Conservation (phyloP, 306 rosid species). For the Ammopiptanthus mongolicus region DNA sequence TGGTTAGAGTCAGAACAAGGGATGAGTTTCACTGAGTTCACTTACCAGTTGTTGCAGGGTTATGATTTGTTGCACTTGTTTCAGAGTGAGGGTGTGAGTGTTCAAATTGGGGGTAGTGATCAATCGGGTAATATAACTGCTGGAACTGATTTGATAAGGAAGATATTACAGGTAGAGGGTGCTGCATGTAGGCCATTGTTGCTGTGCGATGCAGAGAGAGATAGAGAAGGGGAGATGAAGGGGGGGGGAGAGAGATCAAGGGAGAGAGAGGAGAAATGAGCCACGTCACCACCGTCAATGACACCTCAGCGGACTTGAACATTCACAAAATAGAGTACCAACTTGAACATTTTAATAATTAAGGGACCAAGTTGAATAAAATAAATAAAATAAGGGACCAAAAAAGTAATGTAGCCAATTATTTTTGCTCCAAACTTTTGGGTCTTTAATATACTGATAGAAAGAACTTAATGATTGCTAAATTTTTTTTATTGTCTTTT, state of each 20-base stretch:
- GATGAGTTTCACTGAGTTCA: constrained; percentile 90
- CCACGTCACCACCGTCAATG: too few species aligned
- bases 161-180: constrained; percentile 63
- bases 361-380: too few species aligned
- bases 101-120: constrained; percentile 94
- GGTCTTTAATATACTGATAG: neutral
- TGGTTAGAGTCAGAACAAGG: constrained; percentile 93
- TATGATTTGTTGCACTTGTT: constrained; percentile 86
- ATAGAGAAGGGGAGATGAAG: too few species aligned
- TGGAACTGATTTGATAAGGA: constrained; percentile 84
- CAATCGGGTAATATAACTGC: constrained; percentile 99
- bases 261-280: too few species aligned
- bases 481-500: neutral
- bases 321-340: too few species aligned
- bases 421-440: neutral
- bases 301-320: too few species aligned
- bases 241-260: too few species aligned
- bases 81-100: constrained; percentile 65
- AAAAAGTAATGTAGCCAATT: too few species aligned
- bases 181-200: too few species aligned
- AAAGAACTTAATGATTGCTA: neutral
- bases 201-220: too few species aligned
- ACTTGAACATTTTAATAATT: too few species aligned
- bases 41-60: constrained; percentile 85
- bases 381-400: too few species aligned